A percentile compares a stretch with the other conserved stretches of the same genome.
phyloP scores from a whole-genome alignment of 305 asterid genomes.

The Caryopteris hybrid region DNA sequence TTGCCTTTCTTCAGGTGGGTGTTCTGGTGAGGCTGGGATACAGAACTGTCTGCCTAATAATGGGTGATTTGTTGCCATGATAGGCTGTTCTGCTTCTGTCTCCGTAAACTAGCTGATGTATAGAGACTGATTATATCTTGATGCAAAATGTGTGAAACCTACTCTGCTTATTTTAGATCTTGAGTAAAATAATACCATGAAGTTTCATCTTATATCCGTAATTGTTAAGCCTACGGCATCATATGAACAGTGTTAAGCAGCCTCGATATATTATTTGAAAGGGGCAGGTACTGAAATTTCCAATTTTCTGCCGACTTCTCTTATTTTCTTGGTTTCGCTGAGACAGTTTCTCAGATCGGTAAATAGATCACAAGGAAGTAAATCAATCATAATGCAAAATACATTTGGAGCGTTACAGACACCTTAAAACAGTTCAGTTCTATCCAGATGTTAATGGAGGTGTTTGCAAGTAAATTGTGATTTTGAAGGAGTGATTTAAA shows the following conservation, averaged over 20 bases:
- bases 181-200: background rate
- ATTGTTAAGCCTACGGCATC: background rate
- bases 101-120: background rate
- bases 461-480: no score
- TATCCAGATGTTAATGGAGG: no score
- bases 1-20: conserved; percentile 34
- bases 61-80: conserved; percentile 17
- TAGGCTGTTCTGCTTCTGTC: conserved; percentile 14
- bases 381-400: no score
- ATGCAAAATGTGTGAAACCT: conserved; percentile 12
- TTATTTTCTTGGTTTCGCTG: background rate
- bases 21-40: background rate
- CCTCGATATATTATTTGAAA: background rate
- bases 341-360: background rate
- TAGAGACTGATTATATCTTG: background rate
- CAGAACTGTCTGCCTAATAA: conserved; percentile 18
- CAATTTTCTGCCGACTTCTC: background rate
- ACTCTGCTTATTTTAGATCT: background rate
- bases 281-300: background rate
- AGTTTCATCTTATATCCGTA: background rate
- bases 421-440: no score
- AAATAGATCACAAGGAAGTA: background rate
- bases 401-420: no score
- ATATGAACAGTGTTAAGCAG: background rate
- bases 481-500: no score